phyloP scores from a whole-genome alignment of 495 filamentous ascomycete genomes.

The Penicillium subrubescens region DNA sequence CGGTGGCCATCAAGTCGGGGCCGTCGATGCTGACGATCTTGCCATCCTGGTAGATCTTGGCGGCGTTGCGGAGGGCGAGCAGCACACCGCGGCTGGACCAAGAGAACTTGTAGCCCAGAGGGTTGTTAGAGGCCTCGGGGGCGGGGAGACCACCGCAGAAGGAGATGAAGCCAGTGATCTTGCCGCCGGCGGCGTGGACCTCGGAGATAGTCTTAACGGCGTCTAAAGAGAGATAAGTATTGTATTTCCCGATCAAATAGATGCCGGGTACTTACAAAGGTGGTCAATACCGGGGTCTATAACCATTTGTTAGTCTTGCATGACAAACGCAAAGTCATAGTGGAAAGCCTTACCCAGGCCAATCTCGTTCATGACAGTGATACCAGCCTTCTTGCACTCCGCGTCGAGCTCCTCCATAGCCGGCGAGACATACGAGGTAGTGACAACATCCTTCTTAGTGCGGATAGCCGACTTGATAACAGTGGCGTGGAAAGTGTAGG shows the following conservation, averaged over 20 bases:
- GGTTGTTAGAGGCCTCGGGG: slow-evolving; percentile 85
- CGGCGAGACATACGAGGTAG: slow-evolving; percentile 91
- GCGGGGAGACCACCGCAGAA: slow-evolving; percentile 90
- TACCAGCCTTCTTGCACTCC: slow-evolving; percentile 84
- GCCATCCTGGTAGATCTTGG: slow-evolving; percentile 79
- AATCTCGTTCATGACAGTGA: slow-evolving; percentile 98
- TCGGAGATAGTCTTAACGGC: slow-evolving; percentile 88
- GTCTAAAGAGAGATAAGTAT: slow-evolving; percentile 56
- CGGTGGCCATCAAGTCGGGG: slow-evolving; percentile 77
- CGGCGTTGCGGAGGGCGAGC: slow-evolving; percentile 82
- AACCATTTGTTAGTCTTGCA: not conserved
- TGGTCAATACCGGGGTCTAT: slow-evolving; percentile 29
- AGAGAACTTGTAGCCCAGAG: slow-evolving; percentile 94
- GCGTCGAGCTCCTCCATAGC: slow-evolving; percentile 89
- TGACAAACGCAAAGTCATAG: slow-evolving; percentile 28
- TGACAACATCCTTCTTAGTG: slow-evolving; percentile 93
- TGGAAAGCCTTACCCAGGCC: slow-evolving; percentile 55
- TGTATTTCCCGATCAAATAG: not conserved
- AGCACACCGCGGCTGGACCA: slow-evolving; percentile 86
- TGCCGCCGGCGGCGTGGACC: slow-evolving; percentile 78
- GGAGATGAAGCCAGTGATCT: slow-evolving; percentile 78
- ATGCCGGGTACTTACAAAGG: slow-evolving; percentile 19
- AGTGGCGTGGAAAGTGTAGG: slow-evolving; percentile 86
- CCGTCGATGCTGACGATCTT: slow-evolving; percentile 62
- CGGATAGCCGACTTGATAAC: slow-evolving; percentile 96